Evolutionary conservation across 768 basidiomycete genomes (phyloP).

Genomic region (Sporobolomyces pararoseus): DNA sequence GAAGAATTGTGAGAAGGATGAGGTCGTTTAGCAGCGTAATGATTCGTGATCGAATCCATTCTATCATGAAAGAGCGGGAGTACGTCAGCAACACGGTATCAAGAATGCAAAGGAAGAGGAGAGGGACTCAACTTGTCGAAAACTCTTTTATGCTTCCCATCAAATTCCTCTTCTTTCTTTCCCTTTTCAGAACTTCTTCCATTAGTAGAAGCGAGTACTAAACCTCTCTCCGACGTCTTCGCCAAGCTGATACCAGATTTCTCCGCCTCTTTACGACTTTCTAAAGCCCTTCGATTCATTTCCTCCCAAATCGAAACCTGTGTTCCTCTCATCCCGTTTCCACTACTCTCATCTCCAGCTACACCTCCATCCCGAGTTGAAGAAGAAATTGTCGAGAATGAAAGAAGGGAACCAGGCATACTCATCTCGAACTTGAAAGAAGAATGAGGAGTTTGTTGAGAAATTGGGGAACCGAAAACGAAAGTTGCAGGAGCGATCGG

Average conservation of each 20-base stretch:
- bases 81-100: too few relatives aligned
- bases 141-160: slow-evolving; percentile 61
- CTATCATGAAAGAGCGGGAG: too few relatives aligned
- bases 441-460: not conserved
- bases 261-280: not conserved
- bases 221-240: slow-evolving; percentile 64
- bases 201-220: slow-evolving; percentile 61
- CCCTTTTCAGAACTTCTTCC: slow-evolving; percentile 72
- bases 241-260: too few relatives aligned
- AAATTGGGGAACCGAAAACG: not conserved
- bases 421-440: not conserved
- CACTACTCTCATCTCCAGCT: too few relatives aligned
- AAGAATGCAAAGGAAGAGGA: not conserved
- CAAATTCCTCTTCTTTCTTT: slow-evolving; percentile 61
- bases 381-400: not conserved
- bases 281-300: slow-evolving; percentile 22
- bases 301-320: slow-evolving; percentile 9
- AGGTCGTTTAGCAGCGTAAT: not conserved
- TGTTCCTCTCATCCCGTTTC: not conserved
- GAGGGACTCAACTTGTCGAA: slow-evolving; percentile 56
- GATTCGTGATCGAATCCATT: too few relatives aligned
- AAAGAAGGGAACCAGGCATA: slow-evolving; percentile 1
- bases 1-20: not conserved
- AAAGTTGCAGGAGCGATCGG: not conserved
- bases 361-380: not conserved